Percentiles rank a stretch among this genome's conserved stretches.
Conservation (phyloP, 2,329 filamentous ascomycete species). For the Tolypocladium tundrense region DNA sequence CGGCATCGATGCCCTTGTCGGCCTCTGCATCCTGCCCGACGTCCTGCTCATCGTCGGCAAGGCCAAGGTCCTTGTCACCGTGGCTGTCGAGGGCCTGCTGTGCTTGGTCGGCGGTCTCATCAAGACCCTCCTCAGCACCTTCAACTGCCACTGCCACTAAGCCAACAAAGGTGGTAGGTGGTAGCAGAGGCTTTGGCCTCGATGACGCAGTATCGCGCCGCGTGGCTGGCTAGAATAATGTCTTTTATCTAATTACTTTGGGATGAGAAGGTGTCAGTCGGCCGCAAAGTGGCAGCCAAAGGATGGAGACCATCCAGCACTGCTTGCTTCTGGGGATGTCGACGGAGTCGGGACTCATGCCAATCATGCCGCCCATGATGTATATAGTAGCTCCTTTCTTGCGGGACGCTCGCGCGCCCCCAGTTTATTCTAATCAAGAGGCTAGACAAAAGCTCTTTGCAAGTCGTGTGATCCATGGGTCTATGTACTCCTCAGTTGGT, state of each 20-base stretch:
- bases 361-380: conserved; percentile 5
- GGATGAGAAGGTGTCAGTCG: background rate
- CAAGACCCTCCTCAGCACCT: conserved; percentile 16
- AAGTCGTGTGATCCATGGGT: background rate
- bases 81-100: conserved; percentile 19
- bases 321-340: background rate
- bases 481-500: background rate
- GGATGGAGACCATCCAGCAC: background rate
- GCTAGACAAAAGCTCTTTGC: background rate
- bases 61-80: conserved; percentile 12
- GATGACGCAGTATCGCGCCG: background rate
- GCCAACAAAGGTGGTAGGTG: background rate
- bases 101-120: conserved; percentile 22
- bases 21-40: conserved; percentile 22
- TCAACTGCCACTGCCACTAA: conserved; percentile 23
- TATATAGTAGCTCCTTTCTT: conserved; percentile 3
- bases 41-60: conserved; percentile 16
- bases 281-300: background rate
- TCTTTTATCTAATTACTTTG: background rate
- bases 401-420: background rate
- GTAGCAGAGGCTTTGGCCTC: background rate
- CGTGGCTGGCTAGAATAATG: background rate
- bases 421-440: background rate
- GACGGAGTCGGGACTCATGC: conserved; percentile 3
- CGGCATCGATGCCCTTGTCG: conserved; percentile 16